Base-by-base conservation (phyloP, 2,329 filamentous ascomycete species). In the Aureobasidium sp. region DNA sequence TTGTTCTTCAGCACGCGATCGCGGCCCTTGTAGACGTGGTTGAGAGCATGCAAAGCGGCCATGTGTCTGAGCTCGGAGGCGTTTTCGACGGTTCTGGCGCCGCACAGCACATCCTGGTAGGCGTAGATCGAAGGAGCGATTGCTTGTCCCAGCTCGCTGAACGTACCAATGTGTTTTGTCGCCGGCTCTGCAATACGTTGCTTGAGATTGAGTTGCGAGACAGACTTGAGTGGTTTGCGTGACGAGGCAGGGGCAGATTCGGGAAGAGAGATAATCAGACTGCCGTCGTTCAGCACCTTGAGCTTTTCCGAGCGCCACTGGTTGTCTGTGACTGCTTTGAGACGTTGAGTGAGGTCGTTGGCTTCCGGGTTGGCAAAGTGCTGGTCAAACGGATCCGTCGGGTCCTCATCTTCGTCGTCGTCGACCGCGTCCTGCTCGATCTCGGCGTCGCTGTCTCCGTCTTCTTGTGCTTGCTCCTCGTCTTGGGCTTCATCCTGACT, bases 1-100 rank as follows among this genome's bases (percentile, higher is more conserved):
- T 92, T 97, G 76, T 97, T 95, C 75, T 96, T 97, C 64, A 97
- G 84, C 0, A 97, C 89, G 34, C 87, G 85, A 70, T 97, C 93
- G 66, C 94, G 86, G 1, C 93, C 97, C 74, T 96, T 97, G 75
- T 96, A 87, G 44, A 97, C 81, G 71, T 97, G 94, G 72, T 97
- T 97, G 14, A 97, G 79, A 2, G 88, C 87, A 74, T 99, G 94
- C 1, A 97, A 79, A 68, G 89, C 91, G 17, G 86, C 81, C 57
- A 96, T 77, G 44, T 87, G 84, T 56, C 91, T 85, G 53, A 97
- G 73, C 5, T 80, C 82, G 25, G 82, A 78, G 0, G 89, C 84
- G 70, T 93, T 94, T 17, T 80, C 77, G 1, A 86, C 75, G 0
- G 83, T 90, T 47, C 93, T 83, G 58, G 86, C 85, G 62, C 87